Base-by-base conservation (phyloP, 1,284 basidiomycete genomes). In the Microbotryum violaceum region DNA sequence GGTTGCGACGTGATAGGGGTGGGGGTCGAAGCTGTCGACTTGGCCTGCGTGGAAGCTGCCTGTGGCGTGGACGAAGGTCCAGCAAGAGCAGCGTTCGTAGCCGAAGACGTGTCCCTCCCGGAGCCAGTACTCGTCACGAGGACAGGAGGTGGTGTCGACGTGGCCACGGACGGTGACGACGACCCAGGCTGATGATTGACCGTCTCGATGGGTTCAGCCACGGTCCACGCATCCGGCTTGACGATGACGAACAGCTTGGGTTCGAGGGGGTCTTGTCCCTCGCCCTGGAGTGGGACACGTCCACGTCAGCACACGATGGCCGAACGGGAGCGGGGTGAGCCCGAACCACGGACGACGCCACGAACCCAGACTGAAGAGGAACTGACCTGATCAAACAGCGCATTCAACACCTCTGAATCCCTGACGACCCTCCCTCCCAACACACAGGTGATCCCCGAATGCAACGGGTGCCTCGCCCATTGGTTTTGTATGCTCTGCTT, bases 31-130 rank as follows among this genome's bases (percentile, higher is more conserved):
- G 9, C 63, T 63, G 49, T 57, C 52, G n/a, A 23, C 44, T 44
- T 64, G 64, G 60, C 4, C 62, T 51, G 23, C 59, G 64, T 54
- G 66, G 67, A 5, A 66, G 54, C n/a, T 62, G 67, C 37, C 62
- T 46, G 53, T 64, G 61, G 6, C 54, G 52, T 25, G 61, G 31
- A 66, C 47, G 56, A 58, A 66, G 27, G 47, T 21, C 14, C 33
- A 23, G 54, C 56, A 66, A 2, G 46, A 53, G 46, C 47, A 51
- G 25, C 42, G 42, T 4, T 37, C 20, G 49, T 37, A 45, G 57
- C 33, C 10, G 50, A 4, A 1, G 49, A 50, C 25, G 56, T 6
- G 37, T 44, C 4, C 6, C 42, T 21, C n/a, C 21, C 1, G 45
- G 25, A 9, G 42, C 10, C 20, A 31, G 45, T 4, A 8, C 25